phyloP scores from a whole-genome alignment of 1,284 basidiomycete species.

The Ganoderma sinense region DNA sequence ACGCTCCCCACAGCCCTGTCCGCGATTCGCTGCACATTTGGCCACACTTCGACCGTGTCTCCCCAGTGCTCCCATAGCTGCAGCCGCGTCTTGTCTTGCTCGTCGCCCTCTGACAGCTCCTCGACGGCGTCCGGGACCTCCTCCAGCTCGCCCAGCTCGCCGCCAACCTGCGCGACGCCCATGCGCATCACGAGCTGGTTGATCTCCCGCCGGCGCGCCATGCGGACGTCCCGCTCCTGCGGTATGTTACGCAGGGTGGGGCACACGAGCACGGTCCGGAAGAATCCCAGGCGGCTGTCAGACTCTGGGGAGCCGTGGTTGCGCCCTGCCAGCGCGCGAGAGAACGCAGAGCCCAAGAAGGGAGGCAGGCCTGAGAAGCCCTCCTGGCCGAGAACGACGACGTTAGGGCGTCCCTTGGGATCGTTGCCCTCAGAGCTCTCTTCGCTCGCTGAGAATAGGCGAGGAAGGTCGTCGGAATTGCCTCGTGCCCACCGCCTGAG shows the following conservation, averaged over 20 bases:
- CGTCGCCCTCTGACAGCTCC: conserved; percentile 27
- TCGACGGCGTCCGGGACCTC: conserved; percentile 31
- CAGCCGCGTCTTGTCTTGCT: conserved; percentile 35
- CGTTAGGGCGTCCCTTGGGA: conserved; percentile 47
- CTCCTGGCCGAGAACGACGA: conserved; percentile 59
- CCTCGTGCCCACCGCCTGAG: conserved; percentile 76
- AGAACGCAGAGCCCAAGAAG: conserved; percentile 31
- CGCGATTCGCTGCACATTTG: conserved; percentile 71
- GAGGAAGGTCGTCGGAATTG: conserved; percentile 68
- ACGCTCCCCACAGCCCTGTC: conserved; percentile 76
- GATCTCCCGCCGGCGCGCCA: conserved; percentile 71
- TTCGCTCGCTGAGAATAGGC: conserved; percentile 48
- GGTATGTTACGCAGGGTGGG: conserved; percentile 64
- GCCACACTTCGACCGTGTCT: conserved; percentile 69
- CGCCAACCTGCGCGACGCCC: conserved; percentile 80
- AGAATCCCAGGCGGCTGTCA: conserved; percentile 55
- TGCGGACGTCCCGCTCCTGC: conserved; percentile 65
- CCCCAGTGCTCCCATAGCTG: conserved; percentile 82
- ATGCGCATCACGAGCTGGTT: conserved; percentile 84
- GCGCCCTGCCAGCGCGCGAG: conserved; percentile 27
- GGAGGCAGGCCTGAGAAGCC: conserved; percentile 38
- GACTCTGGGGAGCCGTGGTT: conserved; percentile 29
- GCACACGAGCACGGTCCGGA: conserved; percentile 77
- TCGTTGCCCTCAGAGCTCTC: conserved; percentile 45
- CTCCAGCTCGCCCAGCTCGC: conserved; percentile 57